Percentiles rank a stretch among this genome's conserved stretches.
phyloP scores from a whole-genome alignment of 2,329 filamentous ascomycete species.

The Cladophialophora immunda region DNA sequence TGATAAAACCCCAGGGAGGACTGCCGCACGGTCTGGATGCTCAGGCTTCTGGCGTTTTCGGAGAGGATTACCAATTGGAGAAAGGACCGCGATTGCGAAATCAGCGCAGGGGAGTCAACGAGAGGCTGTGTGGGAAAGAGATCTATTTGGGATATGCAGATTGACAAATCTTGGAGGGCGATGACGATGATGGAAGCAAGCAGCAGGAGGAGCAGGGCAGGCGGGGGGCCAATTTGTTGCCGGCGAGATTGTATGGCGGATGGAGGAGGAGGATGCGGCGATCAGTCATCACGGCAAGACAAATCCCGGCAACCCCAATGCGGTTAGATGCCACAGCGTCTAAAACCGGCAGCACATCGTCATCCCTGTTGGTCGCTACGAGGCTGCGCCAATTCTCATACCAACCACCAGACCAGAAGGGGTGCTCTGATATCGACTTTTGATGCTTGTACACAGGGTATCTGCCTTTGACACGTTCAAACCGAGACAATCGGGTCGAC shows the following conservation, averaged over 20 bases:
- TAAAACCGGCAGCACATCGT: neutral
- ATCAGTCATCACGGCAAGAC: constrained; percentile 1
- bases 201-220: neutral
- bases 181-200: constrained; percentile 14
- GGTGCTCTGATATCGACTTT: neutral
- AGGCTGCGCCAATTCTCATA: neutral
- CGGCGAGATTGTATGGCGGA: neutral
- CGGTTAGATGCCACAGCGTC: neutral
- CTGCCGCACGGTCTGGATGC: neutral
- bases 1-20: too few relatives aligned
- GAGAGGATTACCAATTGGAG: constrained; percentile 16
- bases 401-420: neutral
- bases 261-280: neutral
- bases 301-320: neutral
- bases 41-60: neutral
- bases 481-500: neutral
- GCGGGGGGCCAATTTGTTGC: neutral
- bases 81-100: constrained; percentile 7
- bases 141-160: neutral
- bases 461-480: neutral
- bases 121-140: neutral
- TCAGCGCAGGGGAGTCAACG: neutral
- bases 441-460: neutral
- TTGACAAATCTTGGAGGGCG: constrained; percentile 21
- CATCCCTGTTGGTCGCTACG: neutral